Evolutionary conservation across 1,139 yeast genomes (phyloP).

Genomic region (Taiozyma sp.): DNA sequence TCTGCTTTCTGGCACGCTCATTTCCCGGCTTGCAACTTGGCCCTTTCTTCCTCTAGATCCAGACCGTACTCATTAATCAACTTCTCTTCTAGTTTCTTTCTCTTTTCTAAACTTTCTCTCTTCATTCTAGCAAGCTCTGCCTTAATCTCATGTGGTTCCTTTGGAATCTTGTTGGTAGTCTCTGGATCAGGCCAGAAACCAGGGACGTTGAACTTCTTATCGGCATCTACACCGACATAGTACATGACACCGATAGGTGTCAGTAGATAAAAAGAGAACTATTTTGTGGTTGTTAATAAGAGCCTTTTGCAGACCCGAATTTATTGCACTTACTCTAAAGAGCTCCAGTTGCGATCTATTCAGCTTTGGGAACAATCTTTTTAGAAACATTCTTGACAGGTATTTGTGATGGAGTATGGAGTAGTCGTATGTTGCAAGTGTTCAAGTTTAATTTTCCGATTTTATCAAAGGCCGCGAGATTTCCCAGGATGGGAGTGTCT

Average conservation of each 20-base stretch:
- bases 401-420: background rate
- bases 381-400: background rate
- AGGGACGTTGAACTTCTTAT: constrained; percentile 83
- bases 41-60: constrained; percentile 36
- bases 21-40: constrained; percentile 20
- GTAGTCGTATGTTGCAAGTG: background rate
- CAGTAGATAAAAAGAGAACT: constrained; percentile 82
- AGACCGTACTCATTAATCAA: constrained; percentile 68
- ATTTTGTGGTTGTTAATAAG: background rate
- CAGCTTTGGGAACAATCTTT: background rate
- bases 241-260: constrained; percentile 89
- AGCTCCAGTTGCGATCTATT: constrained; percentile 64
- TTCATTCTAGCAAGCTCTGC: constrained; percentile 88
- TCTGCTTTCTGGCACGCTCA: background rate
- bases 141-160: constrained; percentile 87
- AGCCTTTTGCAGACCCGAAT: constrained; percentile 2
- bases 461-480: background rate
- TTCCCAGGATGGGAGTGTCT: no score
- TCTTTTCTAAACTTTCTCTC: constrained; percentile 67
- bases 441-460: background rate
- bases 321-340: constrained; percentile 46
- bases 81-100: constrained; percentile 68
- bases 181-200: constrained; percentile 98
- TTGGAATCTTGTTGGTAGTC: constrained; percentile 84
- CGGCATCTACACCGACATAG: constrained; percentile 87